phyloP scores from a whole-genome alignment of 2,329 filamentous ascomycete genomes.

The Arachnomyces sp. region DNA sequence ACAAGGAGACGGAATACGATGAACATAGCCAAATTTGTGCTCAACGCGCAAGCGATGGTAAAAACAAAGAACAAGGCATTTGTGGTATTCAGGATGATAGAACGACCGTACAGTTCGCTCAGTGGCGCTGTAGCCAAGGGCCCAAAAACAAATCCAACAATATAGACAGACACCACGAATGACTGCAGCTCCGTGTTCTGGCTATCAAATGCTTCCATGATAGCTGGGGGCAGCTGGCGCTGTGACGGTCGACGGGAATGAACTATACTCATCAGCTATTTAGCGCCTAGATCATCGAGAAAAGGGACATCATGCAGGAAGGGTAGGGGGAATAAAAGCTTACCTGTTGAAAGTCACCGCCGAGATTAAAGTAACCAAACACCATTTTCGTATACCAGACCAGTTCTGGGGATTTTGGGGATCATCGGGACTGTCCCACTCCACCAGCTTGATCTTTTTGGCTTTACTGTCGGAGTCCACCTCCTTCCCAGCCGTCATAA shows the following conservation, averaged over 20 bases:
- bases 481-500: too few relatives aligned
- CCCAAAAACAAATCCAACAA: conserved; percentile 48
- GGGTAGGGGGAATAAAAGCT: too few relatives aligned
- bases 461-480: too few relatives aligned
- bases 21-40: conserved; percentile 51
- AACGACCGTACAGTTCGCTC: conserved; percentile 56
- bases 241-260: too few relatives aligned
- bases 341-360: too few relatives aligned
- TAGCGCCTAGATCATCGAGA: too few relatives aligned
- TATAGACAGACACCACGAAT: conserved; percentile 55
- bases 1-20: conserved; percentile 59
- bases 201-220: conserved; percentile 42
- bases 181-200: conserved; percentile 37
- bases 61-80: conserved; percentile 58
- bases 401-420: conserved; percentile 51
- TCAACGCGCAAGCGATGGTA: conserved; percentile 51
- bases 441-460: conserved; percentile 45
- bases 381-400: conserved; percentile 36
- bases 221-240: too few relatives aligned
- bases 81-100: conserved; percentile 46
- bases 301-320: too few relatives aligned
- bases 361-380: conserved; percentile 32
- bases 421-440: conserved; percentile 50
- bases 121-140: conserved; percentile 59
- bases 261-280: too few relatives aligned